Percentiles rank a stretch among this genome's conserved stretches.
These are phyloP conservation scores for Poteriospumella lacustris DNA, from an alignment of 108 stramenopile species.

Conservation along the genomic window DNA sequence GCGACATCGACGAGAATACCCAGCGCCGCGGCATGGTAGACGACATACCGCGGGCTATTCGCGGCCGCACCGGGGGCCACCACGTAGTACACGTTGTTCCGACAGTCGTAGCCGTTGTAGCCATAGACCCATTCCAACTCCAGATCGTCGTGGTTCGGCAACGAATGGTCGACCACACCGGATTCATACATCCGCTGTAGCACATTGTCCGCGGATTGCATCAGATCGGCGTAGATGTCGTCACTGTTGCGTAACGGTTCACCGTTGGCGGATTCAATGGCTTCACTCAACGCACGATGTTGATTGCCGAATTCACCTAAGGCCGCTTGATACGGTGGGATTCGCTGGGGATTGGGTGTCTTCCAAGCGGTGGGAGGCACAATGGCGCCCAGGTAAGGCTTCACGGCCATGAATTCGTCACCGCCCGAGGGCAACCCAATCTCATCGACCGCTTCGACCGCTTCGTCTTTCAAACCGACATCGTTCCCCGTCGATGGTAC, in stretches of 20 bases:
- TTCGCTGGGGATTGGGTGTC: neutral
- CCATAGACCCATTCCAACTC: slow-evolving; percentile 35
- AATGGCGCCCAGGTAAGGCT: slow-evolving; percentile 39
- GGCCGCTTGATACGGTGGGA: neutral
- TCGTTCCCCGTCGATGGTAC: no score
- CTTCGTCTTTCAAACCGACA: neutral
- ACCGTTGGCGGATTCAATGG: no score
- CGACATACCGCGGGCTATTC: neutral
- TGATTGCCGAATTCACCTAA: slow-evolving; percentile 9
- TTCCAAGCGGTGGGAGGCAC: slow-evolving; percentile 14
- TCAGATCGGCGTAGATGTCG: neutral
- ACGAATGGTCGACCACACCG: neutral
- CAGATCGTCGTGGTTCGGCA: slow-evolving; percentile 13
- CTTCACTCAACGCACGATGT: neutral
- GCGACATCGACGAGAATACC: neutral
- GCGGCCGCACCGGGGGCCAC: no score
- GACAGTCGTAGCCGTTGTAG: slow-evolving; percentile 24
- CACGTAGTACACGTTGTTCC: slow-evolving; percentile 30
- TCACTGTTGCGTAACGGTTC: no score
- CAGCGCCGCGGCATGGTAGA: slow-evolving; percentile 33
- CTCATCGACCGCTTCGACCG: slow-evolving; percentile 12
- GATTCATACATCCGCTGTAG: neutral
- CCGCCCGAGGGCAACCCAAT: slow-evolving; percentile 32
- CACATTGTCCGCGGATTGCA: neutral
- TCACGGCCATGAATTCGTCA: slow-evolving; percentile 46